Conservation (phyloP, 129 eudicot genomes). For the Smallanthus sonchifolius region DNA sequence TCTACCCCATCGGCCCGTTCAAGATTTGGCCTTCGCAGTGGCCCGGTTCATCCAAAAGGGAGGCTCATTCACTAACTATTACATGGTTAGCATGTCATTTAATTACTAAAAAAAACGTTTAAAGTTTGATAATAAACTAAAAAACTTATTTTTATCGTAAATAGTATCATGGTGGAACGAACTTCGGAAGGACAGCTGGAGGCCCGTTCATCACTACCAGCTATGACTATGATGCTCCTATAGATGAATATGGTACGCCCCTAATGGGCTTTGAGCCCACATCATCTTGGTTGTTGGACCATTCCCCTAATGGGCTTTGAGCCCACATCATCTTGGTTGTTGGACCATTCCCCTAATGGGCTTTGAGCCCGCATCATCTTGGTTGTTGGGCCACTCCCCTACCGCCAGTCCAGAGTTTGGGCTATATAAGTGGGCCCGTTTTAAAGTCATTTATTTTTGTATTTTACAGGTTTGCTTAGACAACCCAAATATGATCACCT, state of each 20-base stretch:
- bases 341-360: background rate
- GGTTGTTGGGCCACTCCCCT: background rate
- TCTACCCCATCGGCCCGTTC: conserved; percentile 71
- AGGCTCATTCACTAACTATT: conserved; percentile 86
- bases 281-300: background rate
- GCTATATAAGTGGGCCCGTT: background rate
- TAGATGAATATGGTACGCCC: conserved; percentile 87
- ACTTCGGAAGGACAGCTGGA: conserved; percentile 97
- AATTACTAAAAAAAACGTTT: background rate
- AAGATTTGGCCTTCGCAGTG: conserved; percentile 88
- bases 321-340: too few relatives aligned
- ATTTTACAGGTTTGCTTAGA: conserved; percentile 56
- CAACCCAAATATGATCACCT: conserved; percentile 82
- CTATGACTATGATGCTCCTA: conserved; percentile 97
- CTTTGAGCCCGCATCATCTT: background rate
- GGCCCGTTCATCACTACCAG: conserved; percentile 99
- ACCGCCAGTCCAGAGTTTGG: background rate
- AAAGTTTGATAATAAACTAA: background rate
- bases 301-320: too few relatives aligned
- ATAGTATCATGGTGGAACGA: conserved; percentile 97
- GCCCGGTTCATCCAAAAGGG: conserved; percentile 88
- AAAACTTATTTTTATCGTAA: background rate
- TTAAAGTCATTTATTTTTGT: background rate
- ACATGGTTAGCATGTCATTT: conserved; percentile 57
- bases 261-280: background rate